These are phyloP conservation scores for Neckera pumila DNA, from an alignment of 225 moss, liverwort and hornwort species.

Conservation along the genomic window DNA sequence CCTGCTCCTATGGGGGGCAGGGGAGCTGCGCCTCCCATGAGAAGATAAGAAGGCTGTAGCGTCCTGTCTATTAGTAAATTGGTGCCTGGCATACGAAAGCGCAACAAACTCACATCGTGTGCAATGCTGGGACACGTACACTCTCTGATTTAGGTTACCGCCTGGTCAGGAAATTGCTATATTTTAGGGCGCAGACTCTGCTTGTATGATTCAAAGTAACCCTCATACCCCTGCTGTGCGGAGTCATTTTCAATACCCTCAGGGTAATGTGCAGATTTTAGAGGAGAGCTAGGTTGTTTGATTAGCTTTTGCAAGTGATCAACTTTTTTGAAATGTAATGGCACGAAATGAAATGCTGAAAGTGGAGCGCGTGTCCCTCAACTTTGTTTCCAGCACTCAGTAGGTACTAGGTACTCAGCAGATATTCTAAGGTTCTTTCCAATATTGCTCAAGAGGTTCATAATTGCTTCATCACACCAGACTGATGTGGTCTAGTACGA, in stretches of 20 bases:
- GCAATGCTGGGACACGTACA: neutral
- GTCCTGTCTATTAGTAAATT: neutral
- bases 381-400: neutral
- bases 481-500: neutral
- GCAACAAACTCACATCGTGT: neutral
- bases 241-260: neutral
- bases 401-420: neutral
- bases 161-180: neutral
- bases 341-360: slow-evolving; percentile 1
- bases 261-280: slow-evolving; percentile 10
- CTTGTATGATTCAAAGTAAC: neutral
- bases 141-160: neutral
- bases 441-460: neutral
- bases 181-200: neutral
- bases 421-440: neutral
- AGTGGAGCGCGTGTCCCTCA: neutral
- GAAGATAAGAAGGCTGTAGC: slow-evolving; percentile 18
- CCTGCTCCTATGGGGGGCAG: slow-evolving; percentile 46
- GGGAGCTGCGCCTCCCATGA: slow-evolving; percentile 45
- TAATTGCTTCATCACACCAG: neutral
- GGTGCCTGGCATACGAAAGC: neutral
- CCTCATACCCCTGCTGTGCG: neutral
- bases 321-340: slow-evolving; percentile 5
- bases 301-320: neutral
- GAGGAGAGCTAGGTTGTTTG: neutral